Conservation (phyloP, 352 stramenopile species). For the Globisporangium rhizosaccharum region DNA sequence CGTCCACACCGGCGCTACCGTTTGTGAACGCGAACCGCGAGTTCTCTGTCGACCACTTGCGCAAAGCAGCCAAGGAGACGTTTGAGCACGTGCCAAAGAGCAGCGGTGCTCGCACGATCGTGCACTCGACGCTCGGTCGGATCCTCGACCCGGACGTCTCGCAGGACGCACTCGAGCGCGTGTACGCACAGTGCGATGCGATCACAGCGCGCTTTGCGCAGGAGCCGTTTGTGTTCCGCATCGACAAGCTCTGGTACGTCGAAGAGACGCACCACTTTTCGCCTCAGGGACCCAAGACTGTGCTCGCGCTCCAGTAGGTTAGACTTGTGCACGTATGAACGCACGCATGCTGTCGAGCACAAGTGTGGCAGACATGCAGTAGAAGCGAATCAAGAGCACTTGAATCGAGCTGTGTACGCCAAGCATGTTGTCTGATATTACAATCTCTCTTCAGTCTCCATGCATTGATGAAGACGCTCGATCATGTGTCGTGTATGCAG, state of each 20-base stretch:
- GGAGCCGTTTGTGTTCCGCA: constrained; percentile 23
- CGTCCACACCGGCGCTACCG: constrained; percentile 2
- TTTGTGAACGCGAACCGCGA: constrained; percentile 27
- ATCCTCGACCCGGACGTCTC: constrained; percentile 43
- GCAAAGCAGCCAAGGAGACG: constrained; percentile 32
- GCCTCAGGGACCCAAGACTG: constrained; percentile 38
- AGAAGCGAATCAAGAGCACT: no score
- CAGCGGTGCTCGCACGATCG: constrained; percentile 40
- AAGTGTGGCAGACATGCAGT: no score
- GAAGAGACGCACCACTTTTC: constrained; percentile 68
- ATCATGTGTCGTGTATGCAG: no score
- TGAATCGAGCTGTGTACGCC: no score
- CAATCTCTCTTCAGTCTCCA: no score
- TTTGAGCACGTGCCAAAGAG: constrained; percentile 48
- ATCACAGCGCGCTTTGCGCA: constrained; percentile 33
- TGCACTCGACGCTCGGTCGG: constrained; percentile 62
- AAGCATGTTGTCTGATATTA: no score
- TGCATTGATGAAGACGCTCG: no score
- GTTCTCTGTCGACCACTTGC: constrained; percentile 57
- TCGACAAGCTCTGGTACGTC: constrained; percentile 61
- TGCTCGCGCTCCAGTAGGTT: constrained; percentile 25
- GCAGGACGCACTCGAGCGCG: constrained; percentile 20
- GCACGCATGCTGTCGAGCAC: no score
- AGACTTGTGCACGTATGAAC: no score
- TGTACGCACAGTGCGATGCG: constrained; percentile 47